Percentiles rank a stretch among this genome's conserved stretches.
These are phyloP conservation scores for Amanita jacksonii DNA, from an alignment of 768 basidiomycete species.

Conservation along the genomic window DNA sequence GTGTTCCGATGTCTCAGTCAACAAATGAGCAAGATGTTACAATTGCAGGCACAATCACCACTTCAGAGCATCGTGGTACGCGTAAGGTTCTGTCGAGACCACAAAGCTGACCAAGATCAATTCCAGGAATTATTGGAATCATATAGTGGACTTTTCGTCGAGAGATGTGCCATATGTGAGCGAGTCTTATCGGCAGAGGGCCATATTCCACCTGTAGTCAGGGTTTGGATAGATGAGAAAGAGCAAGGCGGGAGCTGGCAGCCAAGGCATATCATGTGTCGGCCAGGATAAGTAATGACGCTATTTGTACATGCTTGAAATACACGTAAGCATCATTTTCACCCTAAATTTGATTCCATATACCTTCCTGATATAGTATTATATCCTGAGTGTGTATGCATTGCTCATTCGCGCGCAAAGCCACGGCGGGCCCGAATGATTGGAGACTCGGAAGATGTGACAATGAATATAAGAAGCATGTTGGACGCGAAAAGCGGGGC, in stretches of 20 bases:
- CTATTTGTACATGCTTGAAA: too few relatives aligned
- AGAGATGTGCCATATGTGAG: slow-evolving; percentile 48
- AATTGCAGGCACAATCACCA: slow-evolving; percentile 41
- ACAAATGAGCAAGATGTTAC: slow-evolving; percentile 51
- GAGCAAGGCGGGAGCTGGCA: slow-evolving; percentile 29
- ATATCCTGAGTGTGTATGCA: background rate
- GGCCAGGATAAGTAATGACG: slow-evolving; percentile 1
- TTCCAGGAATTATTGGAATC: slow-evolving; percentile 40
- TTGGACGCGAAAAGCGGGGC: background rate
- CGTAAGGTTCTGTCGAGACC: background rate
- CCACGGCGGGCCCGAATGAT: background rate
- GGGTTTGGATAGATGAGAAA: slow-evolving; percentile 35
- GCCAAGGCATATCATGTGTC: slow-evolving; percentile 37
- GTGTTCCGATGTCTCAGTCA: slow-evolving; percentile 62
- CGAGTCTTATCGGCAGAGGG: slow-evolving; percentile 63
- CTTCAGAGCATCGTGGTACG: slow-evolving; percentile 45
- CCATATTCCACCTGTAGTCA: slow-evolving; percentile 63
- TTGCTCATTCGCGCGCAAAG: background rate
- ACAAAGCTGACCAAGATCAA: background rate
- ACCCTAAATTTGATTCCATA: slow-evolving; percentile 3
- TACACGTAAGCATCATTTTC: slow-evolving; percentile 4
- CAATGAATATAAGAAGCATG: background rate
- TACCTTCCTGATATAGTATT: too few relatives aligned
- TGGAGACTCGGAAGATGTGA: background rate
- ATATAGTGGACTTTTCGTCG: slow-evolving; percentile 54